A percentile compares a stretch with the other conserved stretches of the same genome.
These are phyloP conservation scores for Ganoderma leucocontextum DNA, from an alignment of 1,284 basidiomycete genomes.

Conservation along the genomic window DNA sequence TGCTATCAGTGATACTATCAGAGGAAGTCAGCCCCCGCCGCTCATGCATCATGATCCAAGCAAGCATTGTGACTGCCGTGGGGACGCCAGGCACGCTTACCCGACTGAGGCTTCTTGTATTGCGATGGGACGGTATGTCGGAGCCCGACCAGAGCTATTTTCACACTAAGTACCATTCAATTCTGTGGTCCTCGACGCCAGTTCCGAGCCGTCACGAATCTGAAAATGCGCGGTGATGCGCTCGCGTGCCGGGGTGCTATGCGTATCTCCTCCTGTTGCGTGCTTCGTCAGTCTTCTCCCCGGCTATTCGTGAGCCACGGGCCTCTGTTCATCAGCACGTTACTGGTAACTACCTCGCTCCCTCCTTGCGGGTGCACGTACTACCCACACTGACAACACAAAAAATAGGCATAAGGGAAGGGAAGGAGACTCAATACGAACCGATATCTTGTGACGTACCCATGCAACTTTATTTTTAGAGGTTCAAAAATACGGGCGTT, in stretches of 20 bases:
- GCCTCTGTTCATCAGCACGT: neutral
- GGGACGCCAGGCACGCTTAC: neutral
- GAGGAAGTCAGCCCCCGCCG: neutral
- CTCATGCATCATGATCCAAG: neutral
- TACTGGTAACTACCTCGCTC: neutral
- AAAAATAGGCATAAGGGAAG: neutral
- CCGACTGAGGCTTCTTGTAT: neutral
- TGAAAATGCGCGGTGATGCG: neutral
- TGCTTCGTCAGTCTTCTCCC: constrained; percentile 6
- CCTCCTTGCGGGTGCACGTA: neutral
- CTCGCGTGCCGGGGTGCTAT: neutral
- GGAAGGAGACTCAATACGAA: neutral
- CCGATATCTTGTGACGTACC: neutral
- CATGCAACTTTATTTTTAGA: neutral
- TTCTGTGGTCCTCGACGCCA: neutral
- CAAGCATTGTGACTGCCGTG: neutral
- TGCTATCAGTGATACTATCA: constrained; percentile 1
- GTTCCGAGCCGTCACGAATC: neutral
- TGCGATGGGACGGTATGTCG: neutral
- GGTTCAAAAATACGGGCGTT: neutral
- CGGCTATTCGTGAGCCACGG: neutral
- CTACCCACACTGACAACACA: neutral
- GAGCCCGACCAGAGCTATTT: neutral
- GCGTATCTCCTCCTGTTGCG: constrained; percentile 1
- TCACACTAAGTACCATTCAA: neutral